phyloP scores from a whole-genome alignment of 2,329 filamentous ascomycete genomes.

The Fusarium devonianum region DNA sequence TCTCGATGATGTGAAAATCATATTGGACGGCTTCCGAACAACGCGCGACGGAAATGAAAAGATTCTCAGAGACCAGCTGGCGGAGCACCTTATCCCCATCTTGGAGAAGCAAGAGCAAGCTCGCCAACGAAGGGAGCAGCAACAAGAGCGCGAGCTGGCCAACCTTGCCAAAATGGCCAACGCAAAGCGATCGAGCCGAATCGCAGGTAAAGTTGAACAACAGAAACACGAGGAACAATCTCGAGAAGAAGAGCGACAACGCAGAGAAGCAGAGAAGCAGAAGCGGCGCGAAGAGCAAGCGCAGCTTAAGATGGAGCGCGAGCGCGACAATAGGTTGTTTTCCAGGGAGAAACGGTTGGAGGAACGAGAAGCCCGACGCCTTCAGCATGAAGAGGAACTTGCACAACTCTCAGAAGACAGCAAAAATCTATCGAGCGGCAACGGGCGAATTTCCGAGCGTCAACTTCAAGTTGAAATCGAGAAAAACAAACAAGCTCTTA shows the following conservation, averaged over 20 bases:
- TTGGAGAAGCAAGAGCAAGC: slow-evolving; percentile 81
- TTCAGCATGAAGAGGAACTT: slow-evolving; percentile 85
- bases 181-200: slow-evolving; percentile 90
- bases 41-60: slow-evolving; percentile 88
- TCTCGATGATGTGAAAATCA: slow-evolving; percentile 75
- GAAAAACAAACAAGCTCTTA: slow-evolving; percentile 77
- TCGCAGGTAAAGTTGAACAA: slow-evolving; percentile 82
- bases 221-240: slow-evolving; percentile 76
- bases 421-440: slow-evolving; percentile 62
- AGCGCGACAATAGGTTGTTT: slow-evolving; percentile 79
- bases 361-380: slow-evolving; percentile 83
- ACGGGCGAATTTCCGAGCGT: slow-evolving; percentile 75
- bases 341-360: slow-evolving; percentile 86
- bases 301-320: slow-evolving; percentile 67
- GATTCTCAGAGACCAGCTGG: slow-evolving; percentile 72
- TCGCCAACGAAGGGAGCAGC: slow-evolving; percentile 72
- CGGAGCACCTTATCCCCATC: slow-evolving; percentile 81
- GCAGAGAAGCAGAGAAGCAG: slow-evolving; percentile 64
- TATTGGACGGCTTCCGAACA: slow-evolving; percentile 75
- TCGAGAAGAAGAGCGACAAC: slow-evolving; percentile 68
- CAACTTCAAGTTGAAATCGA: slow-evolving; percentile 84
- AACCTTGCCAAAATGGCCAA: slow-evolving; percentile 88
- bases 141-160: slow-evolving; percentile 79
- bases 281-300: slow-evolving; percentile 72
- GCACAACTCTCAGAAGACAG: slow-evolving; percentile 80